Conservation (phyloP, 164 flowering plant genomes). For the Cinnamomum chago region DNA sequence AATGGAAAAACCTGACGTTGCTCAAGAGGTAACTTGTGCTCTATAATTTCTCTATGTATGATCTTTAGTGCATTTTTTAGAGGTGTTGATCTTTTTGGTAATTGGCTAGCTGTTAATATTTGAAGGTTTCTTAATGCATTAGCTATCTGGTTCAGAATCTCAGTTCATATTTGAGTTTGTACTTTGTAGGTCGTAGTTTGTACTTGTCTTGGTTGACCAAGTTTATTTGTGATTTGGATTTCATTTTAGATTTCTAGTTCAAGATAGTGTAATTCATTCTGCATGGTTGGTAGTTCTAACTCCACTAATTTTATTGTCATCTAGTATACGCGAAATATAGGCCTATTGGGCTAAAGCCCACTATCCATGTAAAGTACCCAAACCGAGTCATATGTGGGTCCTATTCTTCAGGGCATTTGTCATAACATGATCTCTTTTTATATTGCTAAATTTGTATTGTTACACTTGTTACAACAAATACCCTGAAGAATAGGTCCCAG, state of each 20-base stretch:
- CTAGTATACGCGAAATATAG: too few relatives aligned
- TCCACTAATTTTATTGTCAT: too few relatives aligned
- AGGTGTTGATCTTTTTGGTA: background rate
- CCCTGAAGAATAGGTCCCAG: too few relatives aligned
- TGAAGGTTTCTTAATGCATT: background rate
- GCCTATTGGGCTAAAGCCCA: too few relatives aligned
- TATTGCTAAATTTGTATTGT: too few relatives aligned
- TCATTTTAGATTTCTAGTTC: background rate
- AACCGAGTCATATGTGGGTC: too few relatives aligned
- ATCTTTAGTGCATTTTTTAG: background rate
- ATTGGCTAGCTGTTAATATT: background rate
- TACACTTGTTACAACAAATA: too few relatives aligned
- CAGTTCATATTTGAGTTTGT: background rate
- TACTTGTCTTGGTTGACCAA: background rate
- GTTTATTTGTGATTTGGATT: background rate
- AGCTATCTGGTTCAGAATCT: background rate
- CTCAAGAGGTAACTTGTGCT: conserved; percentile 62
- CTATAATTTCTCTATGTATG: background rate
- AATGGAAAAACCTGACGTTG: conserved; percentile 82
- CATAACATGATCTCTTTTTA: too few relatives aligned
- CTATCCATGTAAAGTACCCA: too few relatives aligned
- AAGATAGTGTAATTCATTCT: background rate
- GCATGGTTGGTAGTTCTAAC: background rate
- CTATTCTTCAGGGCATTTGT: too few relatives aligned
- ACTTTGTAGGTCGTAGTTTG: background rate